Conservation (phyloP, 495 filamentous ascomycete species). For the Talaromyces proteolyticus region DNA sequence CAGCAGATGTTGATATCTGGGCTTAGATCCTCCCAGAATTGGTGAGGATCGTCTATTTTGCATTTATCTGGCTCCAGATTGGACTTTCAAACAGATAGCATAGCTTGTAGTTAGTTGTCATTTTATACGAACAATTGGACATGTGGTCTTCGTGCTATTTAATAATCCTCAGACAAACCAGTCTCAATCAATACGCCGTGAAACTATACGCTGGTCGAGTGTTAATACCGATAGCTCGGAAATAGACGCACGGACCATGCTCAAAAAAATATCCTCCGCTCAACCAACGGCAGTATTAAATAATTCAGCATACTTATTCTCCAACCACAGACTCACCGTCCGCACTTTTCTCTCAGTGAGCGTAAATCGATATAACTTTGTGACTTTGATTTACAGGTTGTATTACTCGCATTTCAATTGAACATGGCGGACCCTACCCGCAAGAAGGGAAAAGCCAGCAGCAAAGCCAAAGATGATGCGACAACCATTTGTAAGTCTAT, state of each 20-base stretch:
- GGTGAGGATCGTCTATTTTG: too few relatives aligned
- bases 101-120: background rate
- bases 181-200: too few relatives aligned
- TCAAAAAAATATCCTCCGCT: background rate
- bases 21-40: too few relatives aligned
- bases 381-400: background rate
- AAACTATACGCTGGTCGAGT: too few relatives aligned
- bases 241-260: background rate
- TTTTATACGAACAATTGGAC: background rate
- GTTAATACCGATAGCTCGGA: too few relatives aligned
- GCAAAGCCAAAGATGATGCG: constrained; percentile 4
- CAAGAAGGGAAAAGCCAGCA: constrained; percentile 3
- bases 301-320: background rate
- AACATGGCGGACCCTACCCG: constrained; percentile 3
- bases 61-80: too few relatives aligned
- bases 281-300: background rate
- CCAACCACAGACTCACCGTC: background rate
- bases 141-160: too few relatives aligned
- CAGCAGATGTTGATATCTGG: too few relatives aligned
- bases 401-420: background rate
- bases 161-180: too few relatives aligned
- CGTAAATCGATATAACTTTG: background rate
- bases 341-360: background rate
- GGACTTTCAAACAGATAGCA: background rate
- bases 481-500: background rate